Percentiles rank a stretch among this genome's conserved stretches.
Conservation (phyloP, 2,329 filamentous ascomycete genomes). For the Exophiala sp. region DNA sequence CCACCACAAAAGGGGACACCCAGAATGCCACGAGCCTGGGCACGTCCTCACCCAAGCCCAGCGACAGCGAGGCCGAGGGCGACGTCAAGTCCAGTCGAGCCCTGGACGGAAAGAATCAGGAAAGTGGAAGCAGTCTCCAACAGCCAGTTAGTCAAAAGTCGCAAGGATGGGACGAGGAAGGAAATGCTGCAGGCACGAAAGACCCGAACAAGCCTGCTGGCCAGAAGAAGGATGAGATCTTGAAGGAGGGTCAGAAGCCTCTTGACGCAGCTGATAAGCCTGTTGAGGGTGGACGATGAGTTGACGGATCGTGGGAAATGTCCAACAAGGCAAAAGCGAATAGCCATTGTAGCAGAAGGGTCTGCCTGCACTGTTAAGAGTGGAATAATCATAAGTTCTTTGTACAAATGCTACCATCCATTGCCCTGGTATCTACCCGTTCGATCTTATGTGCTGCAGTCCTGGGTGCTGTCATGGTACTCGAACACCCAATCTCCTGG, state of each 20-base stretch:
- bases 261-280: slow-evolving; percentile 3
- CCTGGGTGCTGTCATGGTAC: too few relatives aligned
- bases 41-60: slow-evolving; percentile 4
- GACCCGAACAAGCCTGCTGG: slow-evolving; percentile 11
- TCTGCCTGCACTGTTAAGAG: too few relatives aligned
- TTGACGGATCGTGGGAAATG: too few relatives aligned
- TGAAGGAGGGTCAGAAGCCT: slow-evolving; percentile 6
- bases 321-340: too few relatives aligned
- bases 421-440: too few relatives aligned
- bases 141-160: background rate
- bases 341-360: too few relatives aligned
- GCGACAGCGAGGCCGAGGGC: slow-evolving; percentile 3
- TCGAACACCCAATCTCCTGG: too few relatives aligned
- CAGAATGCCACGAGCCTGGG: slow-evolving; percentile 2
- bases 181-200: slow-evolving; percentile 2
- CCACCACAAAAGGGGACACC: slow-evolving; percentile 9
- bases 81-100: slow-evolving; percentile 7
- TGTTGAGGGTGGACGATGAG: background rate
- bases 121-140: slow-evolving; percentile 2
- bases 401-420: too few relatives aligned
- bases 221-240: slow-evolving; percentile 7
- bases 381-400: too few relatives aligned
- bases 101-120: background rate
- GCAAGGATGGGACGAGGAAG: slow-evolving; percentile 5
- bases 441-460: too few relatives aligned